These are phyloP conservation scores for Sorghum bicolor DNA, from an alignment of 176 grass and related monocot species.

Conservation along the genomic window DNA sequence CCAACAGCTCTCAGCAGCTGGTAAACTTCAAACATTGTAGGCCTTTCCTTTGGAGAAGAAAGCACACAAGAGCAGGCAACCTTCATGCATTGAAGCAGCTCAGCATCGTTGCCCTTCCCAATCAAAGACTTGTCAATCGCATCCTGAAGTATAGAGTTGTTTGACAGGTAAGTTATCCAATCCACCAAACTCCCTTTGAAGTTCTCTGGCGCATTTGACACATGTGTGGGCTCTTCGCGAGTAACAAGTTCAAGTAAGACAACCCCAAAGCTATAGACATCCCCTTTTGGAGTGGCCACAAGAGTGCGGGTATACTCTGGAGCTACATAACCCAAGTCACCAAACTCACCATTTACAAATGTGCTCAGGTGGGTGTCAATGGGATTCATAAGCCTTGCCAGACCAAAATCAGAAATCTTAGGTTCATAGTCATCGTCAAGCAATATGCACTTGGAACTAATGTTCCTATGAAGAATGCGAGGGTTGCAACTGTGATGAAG, in stretches of 20 bases:
- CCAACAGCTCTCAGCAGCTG: constrained; percentile 82
- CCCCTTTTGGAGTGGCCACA: constrained; percentile 91
- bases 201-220: too few species aligned
- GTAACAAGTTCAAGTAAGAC: too few species aligned
- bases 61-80: too few species aligned
- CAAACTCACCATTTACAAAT: constrained; percentile 91
- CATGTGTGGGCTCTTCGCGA: too few species aligned
- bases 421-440: constrained; percentile 77
- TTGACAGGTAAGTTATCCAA: too few species aligned
- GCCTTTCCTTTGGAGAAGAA: too few species aligned
- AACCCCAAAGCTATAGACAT: constrained; percentile 72
- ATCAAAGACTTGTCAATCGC: too few species aligned
- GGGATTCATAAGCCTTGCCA: constrained; percentile 97
- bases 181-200: too few species aligned
- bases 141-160: too few species aligned
- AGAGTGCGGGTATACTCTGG: constrained; percentile 60
- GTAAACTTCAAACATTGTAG: constrained; percentile 16
- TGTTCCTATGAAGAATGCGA: constrained; percentile 91
- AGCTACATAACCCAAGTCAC: constrained; percentile 87
- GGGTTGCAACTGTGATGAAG: constrained; percentile 95
- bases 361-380: constrained; percentile 94
- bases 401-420: constrained; percentile 94
- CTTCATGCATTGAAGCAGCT: too few species aligned
- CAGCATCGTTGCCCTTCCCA: neutral
- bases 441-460: constrained; percentile 95